Evolutionary conservation across 164 flowering plant species (phyloP).

Genomic region (Vitis rotundifolia): DNA sequence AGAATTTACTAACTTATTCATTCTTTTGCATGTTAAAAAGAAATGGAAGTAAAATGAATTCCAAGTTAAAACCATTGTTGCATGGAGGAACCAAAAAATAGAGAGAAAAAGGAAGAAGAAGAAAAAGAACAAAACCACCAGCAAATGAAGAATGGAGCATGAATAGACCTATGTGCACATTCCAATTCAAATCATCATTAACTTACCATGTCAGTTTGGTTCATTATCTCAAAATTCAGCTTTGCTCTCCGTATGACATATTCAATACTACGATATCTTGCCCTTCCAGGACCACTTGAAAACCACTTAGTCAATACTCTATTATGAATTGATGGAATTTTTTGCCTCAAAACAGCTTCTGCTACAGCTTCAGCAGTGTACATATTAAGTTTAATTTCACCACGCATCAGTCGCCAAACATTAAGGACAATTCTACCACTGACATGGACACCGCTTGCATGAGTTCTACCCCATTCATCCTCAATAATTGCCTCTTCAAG

Average conservation of each 20-base stretch:
- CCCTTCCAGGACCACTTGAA: slow-evolving; percentile 76
- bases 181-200: neutral
- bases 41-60: neutral
- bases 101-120: no score
- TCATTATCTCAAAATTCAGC: slow-evolving; percentile 81
- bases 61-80: neutral
- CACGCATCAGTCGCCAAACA: slow-evolving; percentile 86
- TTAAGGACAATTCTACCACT: slow-evolving; percentile 93
- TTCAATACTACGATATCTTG: slow-evolving; percentile 76
- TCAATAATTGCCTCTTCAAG: slow-evolving; percentile 61
- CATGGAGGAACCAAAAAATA: no score
- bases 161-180: neutral
- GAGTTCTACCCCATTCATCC: slow-evolving; percentile 99
- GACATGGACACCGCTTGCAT: slow-evolving; percentile 96
- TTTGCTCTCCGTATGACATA: slow-evolving; percentile 67
- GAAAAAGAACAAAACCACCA: neutral
- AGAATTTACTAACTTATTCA: no score
- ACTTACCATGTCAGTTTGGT: slow-evolving; percentile 85
- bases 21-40: no score
- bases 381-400: slow-evolving; percentile 82
- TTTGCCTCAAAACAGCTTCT: slow-evolving; percentile 80
- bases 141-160: neutral
- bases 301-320: slow-evolving; percentile 76
- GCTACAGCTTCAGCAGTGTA: slow-evolving; percentile 85
- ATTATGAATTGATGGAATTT: slow-evolving; percentile 63